Base-by-base conservation (phyloP, 345 rosid genomes). In the Jatropha curcas region DNA sequence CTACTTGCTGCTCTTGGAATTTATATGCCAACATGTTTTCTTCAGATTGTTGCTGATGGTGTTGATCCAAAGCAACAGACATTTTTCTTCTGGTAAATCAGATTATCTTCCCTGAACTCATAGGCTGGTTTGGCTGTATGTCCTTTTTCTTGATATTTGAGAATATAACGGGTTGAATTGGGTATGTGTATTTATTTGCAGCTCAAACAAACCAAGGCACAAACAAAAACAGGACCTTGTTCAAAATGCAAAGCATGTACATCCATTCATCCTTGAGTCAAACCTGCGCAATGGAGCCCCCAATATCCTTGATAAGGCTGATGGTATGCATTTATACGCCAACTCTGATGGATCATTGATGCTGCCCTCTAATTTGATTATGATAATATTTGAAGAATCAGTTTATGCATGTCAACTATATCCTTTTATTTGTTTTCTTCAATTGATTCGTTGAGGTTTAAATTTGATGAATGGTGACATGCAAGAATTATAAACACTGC, bases 11-110 rank as follows among this genome's bases (percentile, higher is more conserved):
- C 28, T 19, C 55, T 71, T 63, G 61, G 31, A 64, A 64, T 70
- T 80, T 46, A 61, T 73, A 51, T 76, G 27, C 46, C 61, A 11
- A 46, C 80, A 17, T 77, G 43, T 72, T 82, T 53, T 73, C 19
- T 77, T 75, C 87, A 93, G 99, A 79, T 85, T 68, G 83, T 88
- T 82, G 89, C 92, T 19, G 91, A 87, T 50, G 91, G 87, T 57
- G 76, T 84, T 81, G 97, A 96, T 87, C 99, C 99, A 35, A 91
- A 89, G 83, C 96, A 89, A 56, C 97, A 96, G 81, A 90, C 97
- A 4, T 90, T 96, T 84, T 85, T 75, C 85, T 90, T 83, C 74
- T 85, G 88, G 99, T 91, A 84, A 80, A 89, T 78, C 58, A 3
- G 22, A 63, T 59, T 35, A 11, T 43, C 31, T 48, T 69, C 3